Evolutionary conservation across 2,329 filamentous ascomycete genomes (phyloP).

Genomic region (Fusarium musae): DNA sequence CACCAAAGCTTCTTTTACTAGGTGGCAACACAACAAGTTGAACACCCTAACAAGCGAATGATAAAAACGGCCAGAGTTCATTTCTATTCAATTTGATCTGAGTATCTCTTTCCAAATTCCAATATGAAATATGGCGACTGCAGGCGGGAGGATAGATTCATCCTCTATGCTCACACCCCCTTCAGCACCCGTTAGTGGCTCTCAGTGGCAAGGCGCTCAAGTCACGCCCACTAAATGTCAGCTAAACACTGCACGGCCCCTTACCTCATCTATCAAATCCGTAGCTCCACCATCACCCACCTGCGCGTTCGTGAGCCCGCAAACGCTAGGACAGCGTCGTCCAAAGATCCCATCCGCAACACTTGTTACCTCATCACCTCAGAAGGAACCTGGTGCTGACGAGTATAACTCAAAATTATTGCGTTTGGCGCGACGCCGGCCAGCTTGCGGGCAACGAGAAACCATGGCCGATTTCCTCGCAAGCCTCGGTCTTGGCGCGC

Average conservation of each 20-base stretch:
- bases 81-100: neutral
- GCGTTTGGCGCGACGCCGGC: constrained; percentile 20
- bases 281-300: constrained; percentile 1
- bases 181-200: neutral
- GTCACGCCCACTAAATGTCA: constrained; percentile 11
- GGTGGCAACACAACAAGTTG: neutral
- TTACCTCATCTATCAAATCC: constrained; percentile 10
- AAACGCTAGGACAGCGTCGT: constrained; percentile 6
- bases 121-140: neutral
- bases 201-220: neutral
- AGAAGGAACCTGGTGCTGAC: constrained; percentile 33
- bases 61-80: neutral
- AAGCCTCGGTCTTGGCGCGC: constrained; percentile 49
- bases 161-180: constrained; percentile 19
- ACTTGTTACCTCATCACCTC: constrained; percentile 4
- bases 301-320: constrained; percentile 26
- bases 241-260: neutral
- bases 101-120: neutral
- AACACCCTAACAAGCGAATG: neutral
- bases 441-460: neutral
- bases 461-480: constrained; percentile 54
- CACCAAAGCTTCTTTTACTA: neutral
- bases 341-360: constrained; percentile 2
- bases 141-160: neutral
- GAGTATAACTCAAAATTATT: constrained; percentile 30